phyloP scores from a whole-genome alignment of 1,284 basidiomycete species.

The Pseudozyma hubeiensis region DNA sequence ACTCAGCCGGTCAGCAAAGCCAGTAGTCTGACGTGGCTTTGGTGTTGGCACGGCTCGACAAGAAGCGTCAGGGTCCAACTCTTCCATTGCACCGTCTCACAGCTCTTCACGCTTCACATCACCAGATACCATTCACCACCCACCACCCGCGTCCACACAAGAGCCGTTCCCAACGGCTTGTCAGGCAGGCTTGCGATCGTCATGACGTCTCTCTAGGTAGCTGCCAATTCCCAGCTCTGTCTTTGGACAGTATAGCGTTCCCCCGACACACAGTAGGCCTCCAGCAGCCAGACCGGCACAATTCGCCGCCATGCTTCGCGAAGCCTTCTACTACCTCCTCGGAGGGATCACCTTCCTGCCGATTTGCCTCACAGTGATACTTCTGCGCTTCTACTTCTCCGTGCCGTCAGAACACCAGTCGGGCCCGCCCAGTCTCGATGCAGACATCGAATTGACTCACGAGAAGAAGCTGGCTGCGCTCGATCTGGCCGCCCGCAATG shows the following conservation, averaged over 20 bases:
- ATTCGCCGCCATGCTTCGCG: constrained; percentile 40
- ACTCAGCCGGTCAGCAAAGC: background rate
- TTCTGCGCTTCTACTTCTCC: constrained; percentile 47
- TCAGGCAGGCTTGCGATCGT: too few species aligned
- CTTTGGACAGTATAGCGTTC: too few species aligned
- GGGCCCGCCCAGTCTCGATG: constrained; percentile 21
- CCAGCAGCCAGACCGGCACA: background rate
- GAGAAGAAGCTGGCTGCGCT: constrained; percentile 53
- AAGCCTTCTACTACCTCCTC: constrained; percentile 65
- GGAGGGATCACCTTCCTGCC: constrained; percentile 67
- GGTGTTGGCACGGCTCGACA: background rate
- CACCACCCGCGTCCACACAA: too few species aligned
- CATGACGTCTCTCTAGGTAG: background rate
- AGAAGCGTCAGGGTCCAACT: background rate
- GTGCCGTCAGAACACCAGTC: constrained; percentile 19
- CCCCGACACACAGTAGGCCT: background rate
- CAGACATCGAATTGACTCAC: constrained; percentile 44
- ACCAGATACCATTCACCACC: too few species aligned
- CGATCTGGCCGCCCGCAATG: constrained; percentile 54
- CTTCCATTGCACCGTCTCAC: background rate
- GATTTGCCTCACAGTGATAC: constrained; percentile 41
- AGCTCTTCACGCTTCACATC: too few species aligned
- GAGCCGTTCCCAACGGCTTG: too few species aligned
- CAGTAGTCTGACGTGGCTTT: constrained; percentile 1
- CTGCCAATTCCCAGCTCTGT: background rate